These are phyloP conservation scores for Pseudogymnoascus sp. DNA, from an alignment of 2,329 filamentous ascomycete genomes.

Conservation along the genomic window DNA sequence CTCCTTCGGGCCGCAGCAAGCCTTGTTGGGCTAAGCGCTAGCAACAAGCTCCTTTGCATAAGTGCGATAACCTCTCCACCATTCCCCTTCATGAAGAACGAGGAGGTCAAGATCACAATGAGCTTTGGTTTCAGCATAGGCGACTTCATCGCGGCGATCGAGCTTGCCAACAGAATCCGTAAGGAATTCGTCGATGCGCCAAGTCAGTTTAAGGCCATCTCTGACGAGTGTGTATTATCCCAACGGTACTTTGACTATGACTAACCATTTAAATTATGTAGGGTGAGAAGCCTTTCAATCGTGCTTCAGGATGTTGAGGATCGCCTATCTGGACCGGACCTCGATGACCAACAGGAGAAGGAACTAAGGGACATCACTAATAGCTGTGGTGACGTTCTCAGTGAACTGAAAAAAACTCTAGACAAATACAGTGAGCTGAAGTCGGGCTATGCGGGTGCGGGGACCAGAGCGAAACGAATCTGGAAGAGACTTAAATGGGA, in stretches of 20 bases:
- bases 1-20: not conserved
- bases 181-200: slow-evolving; percentile 18
- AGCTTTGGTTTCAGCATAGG: slow-evolving; percentile 21
- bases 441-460: not conserved
- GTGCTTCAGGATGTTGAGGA: slow-evolving; percentile 23
- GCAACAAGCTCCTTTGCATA: too few relatives aligned
- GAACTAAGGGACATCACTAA: slow-evolving; percentile 16
- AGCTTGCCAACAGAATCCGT: slow-evolving; percentile 17
- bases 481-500: slow-evolving; percentile 21
- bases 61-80: too few relatives aligned
- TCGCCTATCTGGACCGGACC: slow-evolving; percentile 13
- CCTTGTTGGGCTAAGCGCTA: not conserved
- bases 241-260: not conserved
- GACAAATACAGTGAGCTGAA: slow-evolving; percentile 11
- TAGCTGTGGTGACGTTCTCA: slow-evolving; percentile 15
- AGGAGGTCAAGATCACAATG: slow-evolving; percentile 12
- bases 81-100: not conserved
- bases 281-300: slow-evolving; percentile 19
- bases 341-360: slow-evolving; percentile 15
- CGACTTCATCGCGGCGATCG: slow-evolving; percentile 16
- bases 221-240: slow-evolving; percentile 14
- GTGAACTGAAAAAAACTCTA: slow-evolving; percentile 6
- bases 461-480: slow-evolving; percentile 11
- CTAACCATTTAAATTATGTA: slow-evolving; percentile 12
- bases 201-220: slow-evolving; percentile 16